Evolutionary conservation across 441 rosid species (phyloP), one percentile per base, ranked within the genome.

Genomic region (Hura crepitans): DNA sequence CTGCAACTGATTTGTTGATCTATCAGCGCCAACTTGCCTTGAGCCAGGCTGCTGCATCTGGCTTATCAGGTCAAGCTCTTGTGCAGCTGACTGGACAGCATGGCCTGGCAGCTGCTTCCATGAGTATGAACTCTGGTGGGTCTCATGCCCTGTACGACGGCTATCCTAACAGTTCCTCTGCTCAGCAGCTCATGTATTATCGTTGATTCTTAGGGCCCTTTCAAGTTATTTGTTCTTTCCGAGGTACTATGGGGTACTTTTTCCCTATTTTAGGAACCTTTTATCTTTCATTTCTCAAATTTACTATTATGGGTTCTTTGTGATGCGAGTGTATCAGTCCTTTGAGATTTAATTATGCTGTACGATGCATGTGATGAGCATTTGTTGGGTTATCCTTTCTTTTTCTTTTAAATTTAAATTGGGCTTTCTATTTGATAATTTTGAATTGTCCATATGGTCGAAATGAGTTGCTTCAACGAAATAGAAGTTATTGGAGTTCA

Each of bases 1-100:
- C 91, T 25, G 80, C 96, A 11, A 75, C 85, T 22, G 94, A 92
- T 69, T 83, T 92, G 54, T 72, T 90, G 81, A 88, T 84, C 23
- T 91, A 87, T 3, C 92, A 89, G 69, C 81, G 93, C 22, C 97
- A 87, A 68, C 71, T 92, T 51, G 89, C 91, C 25, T 74, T 92
- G 81, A 77, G 76, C 83, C 80, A 77, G 51, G 78, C 76, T n/a
- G 74, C 79, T 31, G 80, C 79, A 30, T 79, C 81, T 59, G 79
- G 81, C 58, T 79, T 74, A 33, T 78, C 81, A 22, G 81, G 81
- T 27, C 81, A 81, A 73, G 82, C 82, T 28, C 76, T 78, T 62
- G 62, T 78, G 46, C 84, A 78, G 71, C 53, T 79, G 69, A 74
- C 75, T 13, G 84, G 81, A 68, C 84, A 78, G 33, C 84, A 78